A percentile compares a stretch with the other conserved stretches of the same genome.
Evolutionary conservation across 2,329 filamentous ascomycete species (phyloP).

Genomic region (Leptodontidium sp.): DNA sequence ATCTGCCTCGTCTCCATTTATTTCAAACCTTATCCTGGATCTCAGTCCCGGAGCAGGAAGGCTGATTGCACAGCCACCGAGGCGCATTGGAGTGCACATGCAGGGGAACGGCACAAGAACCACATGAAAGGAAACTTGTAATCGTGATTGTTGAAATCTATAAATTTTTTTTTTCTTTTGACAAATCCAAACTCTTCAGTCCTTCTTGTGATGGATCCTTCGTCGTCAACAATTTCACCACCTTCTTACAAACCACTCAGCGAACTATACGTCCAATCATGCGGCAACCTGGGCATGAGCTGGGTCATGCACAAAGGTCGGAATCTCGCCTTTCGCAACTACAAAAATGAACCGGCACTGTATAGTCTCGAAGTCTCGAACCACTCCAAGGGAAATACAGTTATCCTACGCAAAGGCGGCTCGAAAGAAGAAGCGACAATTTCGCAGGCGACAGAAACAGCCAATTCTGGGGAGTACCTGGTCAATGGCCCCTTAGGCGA

Average conservation of each 20-base stretch:
- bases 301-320: conserved; percentile 7
- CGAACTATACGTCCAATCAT: conserved; percentile 12
- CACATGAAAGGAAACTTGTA: too few relatives aligned
- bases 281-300: neutral
- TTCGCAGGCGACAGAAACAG: neutral
- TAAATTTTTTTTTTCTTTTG: too few relatives aligned
- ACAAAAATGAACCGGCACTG: conserved; percentile 9
- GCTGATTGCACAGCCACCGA: conserved; percentile 1
- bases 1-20: neutral
- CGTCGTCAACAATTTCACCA: neutral
- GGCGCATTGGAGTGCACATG: neutral
- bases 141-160: too few relatives aligned
- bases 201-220: neutral
- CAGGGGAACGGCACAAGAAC: conserved; percentile 7
- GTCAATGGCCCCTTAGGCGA: neutral
- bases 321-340: conserved; percentile 10
- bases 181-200: too few relatives aligned
- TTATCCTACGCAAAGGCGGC: neutral
- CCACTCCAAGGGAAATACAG: neutral
- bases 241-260: conserved; percentile 1
- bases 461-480: neutral
- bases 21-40: neutral
- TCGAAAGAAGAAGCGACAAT: neutral
- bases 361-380: conserved; percentile 8
- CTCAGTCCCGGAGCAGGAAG: neutral